Evolutionary conservation across 1,284 basidiomycete genomes (phyloP).

Genomic region (Boletus sp.): DNA sequence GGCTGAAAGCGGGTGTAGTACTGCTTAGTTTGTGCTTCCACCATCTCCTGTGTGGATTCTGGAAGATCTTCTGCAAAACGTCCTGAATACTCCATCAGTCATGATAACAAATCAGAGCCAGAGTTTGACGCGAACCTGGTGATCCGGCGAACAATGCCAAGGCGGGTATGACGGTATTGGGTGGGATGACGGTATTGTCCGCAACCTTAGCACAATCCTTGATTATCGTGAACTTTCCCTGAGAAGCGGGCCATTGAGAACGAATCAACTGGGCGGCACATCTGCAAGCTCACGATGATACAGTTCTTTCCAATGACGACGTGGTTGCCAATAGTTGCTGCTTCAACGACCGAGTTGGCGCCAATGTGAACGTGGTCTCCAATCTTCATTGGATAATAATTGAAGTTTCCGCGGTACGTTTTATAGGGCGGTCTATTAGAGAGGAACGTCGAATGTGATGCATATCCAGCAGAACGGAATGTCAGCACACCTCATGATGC

Average conservation of each 20-base stretch:
- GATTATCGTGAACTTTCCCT: conserved; percentile 97
- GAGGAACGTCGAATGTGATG: not conserved
- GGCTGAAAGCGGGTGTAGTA: conserved; percentile 67
- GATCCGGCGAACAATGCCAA: conserved; percentile 85
- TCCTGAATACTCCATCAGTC: conserved; percentile 43
- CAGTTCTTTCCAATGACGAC: conserved; percentile 95
- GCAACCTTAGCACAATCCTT: conserved; percentile 91
- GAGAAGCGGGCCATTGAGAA: conserved; percentile 1
- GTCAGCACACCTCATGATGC: conserved; percentile 73
- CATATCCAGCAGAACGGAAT: not conserved
- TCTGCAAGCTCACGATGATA: conserved; percentile 67
- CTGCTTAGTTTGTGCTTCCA: conserved; percentile 75
- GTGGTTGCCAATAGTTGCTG: conserved; percentile 89
- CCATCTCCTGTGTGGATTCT: conserved; percentile 83
- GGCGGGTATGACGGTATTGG: conserved; percentile 90
- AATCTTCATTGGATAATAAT: conserved; percentile 97
- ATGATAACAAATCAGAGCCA: not conserved
- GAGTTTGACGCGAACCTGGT: conserved; percentile 56
- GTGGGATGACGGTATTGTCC: conserved; percentile 86
- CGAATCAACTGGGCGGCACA: not conserved
- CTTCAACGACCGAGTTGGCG: conserved; percentile 83
- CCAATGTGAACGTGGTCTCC: conserved; percentile 95
- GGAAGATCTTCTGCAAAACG: conserved; percentile 80
- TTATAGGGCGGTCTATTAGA: conserved; percentile 74
- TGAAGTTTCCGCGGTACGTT: conserved; percentile 88